These are phyloP conservation scores for Knufia petricola DNA, from an alignment of 2,329 filamentous ascomycete genomes.

Conservation along the genomic window DNA sequence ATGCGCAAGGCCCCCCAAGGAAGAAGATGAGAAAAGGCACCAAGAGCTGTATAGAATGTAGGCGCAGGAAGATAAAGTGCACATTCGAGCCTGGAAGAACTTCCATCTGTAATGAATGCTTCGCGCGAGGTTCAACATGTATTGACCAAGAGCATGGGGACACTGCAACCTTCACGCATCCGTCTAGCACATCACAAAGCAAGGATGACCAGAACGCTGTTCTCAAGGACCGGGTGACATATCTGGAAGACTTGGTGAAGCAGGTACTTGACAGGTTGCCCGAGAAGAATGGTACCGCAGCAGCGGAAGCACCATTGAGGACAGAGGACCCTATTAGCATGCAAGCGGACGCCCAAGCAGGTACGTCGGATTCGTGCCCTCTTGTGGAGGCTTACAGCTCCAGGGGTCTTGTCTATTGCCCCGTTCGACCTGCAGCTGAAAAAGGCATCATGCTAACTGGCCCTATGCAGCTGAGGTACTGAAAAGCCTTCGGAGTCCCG, in stretches of 20 bases:
- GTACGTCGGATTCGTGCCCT: not conserved
- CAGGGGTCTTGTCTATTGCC: not conserved
- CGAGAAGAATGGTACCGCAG: slow-evolving; percentile 15
- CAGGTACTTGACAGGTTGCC: slow-evolving; percentile 27
- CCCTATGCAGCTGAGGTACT: slow-evolving; percentile 19
- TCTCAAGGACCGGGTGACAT: slow-evolving; percentile 30
- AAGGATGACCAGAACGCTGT: slow-evolving; percentile 23
- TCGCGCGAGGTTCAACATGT: slow-evolving; percentile 30
- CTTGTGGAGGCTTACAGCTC: not conserved
- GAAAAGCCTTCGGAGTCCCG: slow-evolving; percentile 22
- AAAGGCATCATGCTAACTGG: not conserved
- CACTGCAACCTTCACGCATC: slow-evolving; percentile 19
- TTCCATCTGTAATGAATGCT: slow-evolving; percentile 33
- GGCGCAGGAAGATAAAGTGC: slow-evolving; percentile 36
- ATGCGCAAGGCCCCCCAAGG: slow-evolving; percentile 28
- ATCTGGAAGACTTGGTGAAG: slow-evolving; percentile 30
- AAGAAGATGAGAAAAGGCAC: slow-evolving; percentile 38
- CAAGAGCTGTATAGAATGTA: slow-evolving; percentile 35
- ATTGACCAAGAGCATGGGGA: slow-evolving; percentile 32
- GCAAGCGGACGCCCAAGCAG: slow-evolving; percentile 21
- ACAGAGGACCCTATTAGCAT: slow-evolving; percentile 10
- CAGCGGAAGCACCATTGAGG: not conserved
- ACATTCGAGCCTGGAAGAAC: slow-evolving; percentile 29
- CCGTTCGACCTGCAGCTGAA: not conserved
- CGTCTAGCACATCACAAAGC: slow-evolving; percentile 21